phyloP scores from a whole-genome alignment of 2,329 filamentous ascomycete genomes.

The Aspergillus japonicus region DNA sequence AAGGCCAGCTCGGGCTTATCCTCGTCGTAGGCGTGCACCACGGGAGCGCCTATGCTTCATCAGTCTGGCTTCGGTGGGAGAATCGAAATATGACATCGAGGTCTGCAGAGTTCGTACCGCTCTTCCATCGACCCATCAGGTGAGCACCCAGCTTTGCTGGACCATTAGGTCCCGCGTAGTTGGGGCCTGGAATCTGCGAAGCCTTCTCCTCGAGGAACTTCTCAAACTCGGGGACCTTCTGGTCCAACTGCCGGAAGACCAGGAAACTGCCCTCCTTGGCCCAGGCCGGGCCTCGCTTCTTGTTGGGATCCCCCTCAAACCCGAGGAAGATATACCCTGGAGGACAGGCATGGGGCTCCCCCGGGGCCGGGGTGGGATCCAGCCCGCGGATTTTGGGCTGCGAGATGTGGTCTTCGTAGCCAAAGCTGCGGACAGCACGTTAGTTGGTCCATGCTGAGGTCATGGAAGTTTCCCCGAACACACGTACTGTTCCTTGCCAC shows the following conservation, averaged over 20 bases:
- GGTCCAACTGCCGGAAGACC: constrained; percentile 45
- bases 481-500: constrained; percentile 12
- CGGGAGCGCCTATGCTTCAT: constrained; percentile 30
- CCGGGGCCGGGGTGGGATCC: constrained; percentile 37
- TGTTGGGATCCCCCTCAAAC: constrained; percentile 16
- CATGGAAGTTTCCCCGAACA: too few relatives aligned
- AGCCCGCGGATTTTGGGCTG: constrained; percentile 40
- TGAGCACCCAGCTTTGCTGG: constrained; percentile 41
- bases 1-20: constrained; percentile 34
- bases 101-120: constrained; percentile 20
- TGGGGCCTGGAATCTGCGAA: constrained; percentile 4
- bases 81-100: background rate
- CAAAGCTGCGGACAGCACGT: constrained; percentile 33
- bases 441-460: too few relatives aligned
- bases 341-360: constrained; percentile 31
- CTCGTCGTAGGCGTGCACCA: constrained; percentile 30
- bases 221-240: constrained; percentile 48
- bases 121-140: constrained; percentile 48
- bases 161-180: constrained; percentile 3
- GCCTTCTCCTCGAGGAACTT: constrained; percentile 37
- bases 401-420: constrained; percentile 45
- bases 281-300: constrained; percentile 35
- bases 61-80: background rate
- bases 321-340: constrained; percentile 38
- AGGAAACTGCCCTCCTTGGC: constrained; percentile 47